phyloP scores from a whole-genome alignment of 192 early-diverging fungal genomes.

The Entophlyctis helioformis region DNA sequence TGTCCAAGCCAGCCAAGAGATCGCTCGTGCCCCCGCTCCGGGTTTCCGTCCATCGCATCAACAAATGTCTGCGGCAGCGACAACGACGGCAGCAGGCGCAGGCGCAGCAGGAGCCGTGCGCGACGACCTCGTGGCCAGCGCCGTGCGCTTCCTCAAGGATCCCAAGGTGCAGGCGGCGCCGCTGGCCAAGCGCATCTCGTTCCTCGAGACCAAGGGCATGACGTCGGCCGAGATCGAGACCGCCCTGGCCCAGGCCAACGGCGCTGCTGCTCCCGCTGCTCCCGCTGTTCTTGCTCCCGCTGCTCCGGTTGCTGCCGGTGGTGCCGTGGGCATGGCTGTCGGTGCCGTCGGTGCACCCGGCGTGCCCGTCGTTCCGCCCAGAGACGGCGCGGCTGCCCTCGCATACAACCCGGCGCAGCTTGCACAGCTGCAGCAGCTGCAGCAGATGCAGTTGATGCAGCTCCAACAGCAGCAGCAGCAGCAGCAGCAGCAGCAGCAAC shows the following conservation, averaged over 20 bases:
- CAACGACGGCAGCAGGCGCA: too few relatives aligned
- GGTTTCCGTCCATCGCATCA: too few relatives aligned
- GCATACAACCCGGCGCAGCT: too few relatives aligned
- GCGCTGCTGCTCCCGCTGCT: not conserved
- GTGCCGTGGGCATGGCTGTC: not conserved
- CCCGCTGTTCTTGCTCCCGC: not conserved
- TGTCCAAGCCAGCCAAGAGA: too few relatives aligned
- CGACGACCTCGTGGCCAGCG: slow-evolving; percentile 27
- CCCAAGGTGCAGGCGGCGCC: slow-evolving; percentile 83
- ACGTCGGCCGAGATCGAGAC: slow-evolving; percentile 83
- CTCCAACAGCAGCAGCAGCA: too few relatives aligned
- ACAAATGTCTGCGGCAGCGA: too few relatives aligned
- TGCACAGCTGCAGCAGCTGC: not conserved
- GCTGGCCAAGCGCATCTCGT: slow-evolving; percentile 84
- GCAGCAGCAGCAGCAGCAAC: slow-evolving; percentile 3
- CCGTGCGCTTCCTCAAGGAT: slow-evolving; percentile 86
- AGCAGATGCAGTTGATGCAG: slow-evolving; percentile 1
- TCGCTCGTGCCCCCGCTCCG: too few relatives aligned
- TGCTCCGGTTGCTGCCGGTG: not conserved
- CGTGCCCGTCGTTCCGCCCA: too few relatives aligned
- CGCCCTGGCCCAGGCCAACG: slow-evolving; percentile 29
- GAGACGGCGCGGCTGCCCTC: too few relatives aligned
- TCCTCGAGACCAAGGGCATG: slow-evolving; percentile 92
- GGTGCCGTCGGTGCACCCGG: not conserved
- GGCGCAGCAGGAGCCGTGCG: too few relatives aligned